A percentile compares a stretch with the other conserved stretches of the same genome.
phyloP scores from a whole-genome alignment of 2,329 filamentous ascomycete genomes.

The Pestalotiopsis sp. region DNA sequence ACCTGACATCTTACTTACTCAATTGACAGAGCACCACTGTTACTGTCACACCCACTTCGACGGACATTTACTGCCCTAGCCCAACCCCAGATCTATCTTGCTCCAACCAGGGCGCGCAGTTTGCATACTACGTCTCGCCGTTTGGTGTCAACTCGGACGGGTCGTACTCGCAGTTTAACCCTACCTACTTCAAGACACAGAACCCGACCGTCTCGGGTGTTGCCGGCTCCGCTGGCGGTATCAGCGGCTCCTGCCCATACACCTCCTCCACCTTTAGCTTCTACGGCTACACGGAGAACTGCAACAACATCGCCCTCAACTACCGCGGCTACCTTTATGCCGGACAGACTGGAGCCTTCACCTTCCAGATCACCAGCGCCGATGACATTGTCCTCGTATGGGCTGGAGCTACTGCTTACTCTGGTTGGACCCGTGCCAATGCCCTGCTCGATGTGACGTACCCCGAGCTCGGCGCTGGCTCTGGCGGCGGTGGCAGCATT shows the following conservation, averaged over 20 bases:
- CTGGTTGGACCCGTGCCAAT: neutral
- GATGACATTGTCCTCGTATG: conserved; percentile 5
- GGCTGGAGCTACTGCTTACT: neutral
- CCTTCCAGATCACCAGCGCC: neutral
- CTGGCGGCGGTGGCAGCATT: neutral
- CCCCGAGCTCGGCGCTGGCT: neutral
- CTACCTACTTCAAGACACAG: neutral
- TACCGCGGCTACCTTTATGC: conserved; percentile 3
- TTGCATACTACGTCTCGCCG: neutral
- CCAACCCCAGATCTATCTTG: neutral
- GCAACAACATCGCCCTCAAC: conserved; percentile 1
- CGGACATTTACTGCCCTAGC: conserved; percentile 6
- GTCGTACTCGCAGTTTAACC: neutral
- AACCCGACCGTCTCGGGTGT: neutral
- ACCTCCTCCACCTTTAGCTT: neutral
- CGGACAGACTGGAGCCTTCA: neutral
- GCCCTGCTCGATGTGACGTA: neutral
- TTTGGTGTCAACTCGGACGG: neutral
- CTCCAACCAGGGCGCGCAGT: neutral
- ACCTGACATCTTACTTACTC: neutral
- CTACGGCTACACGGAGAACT: neutral
- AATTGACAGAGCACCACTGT: neutral
- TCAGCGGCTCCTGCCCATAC: neutral
- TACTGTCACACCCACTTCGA: neutral
- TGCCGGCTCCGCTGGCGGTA: neutral